phyloP scores from a whole-genome alignment of 345 rosid species.

The Balakata baccata region DNA sequence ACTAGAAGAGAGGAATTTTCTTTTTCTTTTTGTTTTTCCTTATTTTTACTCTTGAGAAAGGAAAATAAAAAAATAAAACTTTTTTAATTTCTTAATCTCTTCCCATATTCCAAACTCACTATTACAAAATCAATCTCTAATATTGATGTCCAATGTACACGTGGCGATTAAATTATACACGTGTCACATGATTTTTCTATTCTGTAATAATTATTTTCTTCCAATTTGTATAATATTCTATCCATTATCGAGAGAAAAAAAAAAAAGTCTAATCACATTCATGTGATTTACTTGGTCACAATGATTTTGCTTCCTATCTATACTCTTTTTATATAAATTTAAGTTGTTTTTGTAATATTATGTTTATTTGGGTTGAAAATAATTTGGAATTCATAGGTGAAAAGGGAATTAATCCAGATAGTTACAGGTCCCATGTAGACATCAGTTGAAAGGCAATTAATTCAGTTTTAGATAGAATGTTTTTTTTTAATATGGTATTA shows the following conservation, averaged over 20 bases:
- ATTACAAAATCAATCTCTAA: not conserved
- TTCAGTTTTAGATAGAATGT: no score
- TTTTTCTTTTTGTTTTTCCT: slow-evolving; percentile 16
- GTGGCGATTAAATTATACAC: not conserved
- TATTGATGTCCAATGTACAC: not conserved
- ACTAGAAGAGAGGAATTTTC: slow-evolving; percentile 25
- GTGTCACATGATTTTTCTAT: not conserved
- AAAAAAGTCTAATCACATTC: no score
- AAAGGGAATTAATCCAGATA: no score
- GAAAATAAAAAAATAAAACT: not conserved
- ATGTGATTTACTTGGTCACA: not conserved
- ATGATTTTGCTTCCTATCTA: not conserved
- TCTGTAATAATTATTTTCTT: not conserved
- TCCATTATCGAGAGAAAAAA: not conserved
- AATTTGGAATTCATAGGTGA: no score
- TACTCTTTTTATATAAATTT: not conserved
- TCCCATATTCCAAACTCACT: not conserved
- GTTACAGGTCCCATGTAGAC: slow-evolving; percentile 4
- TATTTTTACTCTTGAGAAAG: slow-evolving; percentile 10
- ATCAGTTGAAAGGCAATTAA: not conserved
- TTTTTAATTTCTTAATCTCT: not conserved
- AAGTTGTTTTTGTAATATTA: not conserved
- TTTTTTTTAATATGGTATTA: no score
- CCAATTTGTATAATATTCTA: not conserved
- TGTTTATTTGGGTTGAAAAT: no score